Evolutionary conservation across 441 rosid genomes (phyloP), one percentile per base, ranked within the genome.

Genomic region (Dalechampia spathulata): DNA sequence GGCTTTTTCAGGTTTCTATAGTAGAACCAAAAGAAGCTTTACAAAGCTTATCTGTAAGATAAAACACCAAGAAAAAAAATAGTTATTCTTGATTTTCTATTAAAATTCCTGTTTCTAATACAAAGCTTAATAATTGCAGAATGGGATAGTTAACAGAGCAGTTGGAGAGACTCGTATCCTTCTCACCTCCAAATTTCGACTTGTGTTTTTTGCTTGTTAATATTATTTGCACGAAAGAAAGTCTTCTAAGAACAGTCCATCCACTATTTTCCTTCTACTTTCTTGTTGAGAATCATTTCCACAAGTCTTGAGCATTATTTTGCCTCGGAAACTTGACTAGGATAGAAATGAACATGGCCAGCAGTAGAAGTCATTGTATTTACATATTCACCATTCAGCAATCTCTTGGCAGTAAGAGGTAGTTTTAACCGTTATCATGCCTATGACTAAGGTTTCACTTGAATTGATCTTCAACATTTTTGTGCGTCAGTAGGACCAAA

Each of bases 131-230:
- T 55, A 16, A 67, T 43, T 75, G 71, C 82, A 91, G 98, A 69
- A 60, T 20, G 98, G 98, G 49, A 76, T 83, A 67, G 74, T 77
- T 47, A 91, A 85, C 64, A 83, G 92, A 68, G 85, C 92, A 42
- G 86, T 85, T 62, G 98, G 92, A 53, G 98, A 91, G 78, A 87
- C 96, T 55, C 87, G 98, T 83, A 87, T 87, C 90, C 83, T 68
- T 73, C 49, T 27, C 19, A 1, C 38, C 39, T 44, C 19, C 28
- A 6, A 9, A 26, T 38, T 16, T 36, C 4, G 13, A 57, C 28
- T 28, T 52, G 20, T 45, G n/a, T n/a, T n/a, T 19, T 26, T 51
- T 46, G 7, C 17, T 8, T 21, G 22, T n/a, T 40, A n/a, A 42
- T 57, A 16, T 32, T 21, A n/a, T 44, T 36, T 28, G 27, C 36